phyloP scores from a whole-genome alignment of 768 basidiomycete species.

The Russula abietina region DNA sequence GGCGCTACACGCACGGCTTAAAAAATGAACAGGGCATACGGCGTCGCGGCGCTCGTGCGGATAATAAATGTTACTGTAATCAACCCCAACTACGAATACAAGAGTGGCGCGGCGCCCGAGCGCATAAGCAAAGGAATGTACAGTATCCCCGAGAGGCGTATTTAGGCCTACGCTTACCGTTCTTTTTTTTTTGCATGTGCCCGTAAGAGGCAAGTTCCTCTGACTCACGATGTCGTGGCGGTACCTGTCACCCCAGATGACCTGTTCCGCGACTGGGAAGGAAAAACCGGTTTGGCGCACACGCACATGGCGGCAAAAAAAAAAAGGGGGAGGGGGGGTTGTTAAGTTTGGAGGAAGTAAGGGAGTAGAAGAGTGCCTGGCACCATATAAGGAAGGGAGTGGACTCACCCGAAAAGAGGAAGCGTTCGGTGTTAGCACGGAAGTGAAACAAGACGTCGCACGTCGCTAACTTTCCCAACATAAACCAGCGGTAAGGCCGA shows the following conservation, averaged over 20 bases:
- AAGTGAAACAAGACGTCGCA: conserved; percentile 68
- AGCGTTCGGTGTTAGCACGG: conserved; percentile 63
- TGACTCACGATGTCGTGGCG: conserved; percentile 46
- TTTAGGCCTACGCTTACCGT: conserved; percentile 39
- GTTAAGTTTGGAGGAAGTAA: not conserved
- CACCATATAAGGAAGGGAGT: not conserved
- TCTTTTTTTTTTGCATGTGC: conserved; percentile 31
- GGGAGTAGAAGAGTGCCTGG: not conserved
- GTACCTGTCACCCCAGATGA: conserved; percentile 70
- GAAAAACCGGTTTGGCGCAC: conserved; percentile 39
- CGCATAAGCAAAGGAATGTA: conserved; percentile 74
- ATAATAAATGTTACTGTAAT: no score
- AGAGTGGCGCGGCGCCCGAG: conserved; percentile 57
- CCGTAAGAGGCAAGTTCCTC: conserved; percentile 23
- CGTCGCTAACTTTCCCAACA: no score
- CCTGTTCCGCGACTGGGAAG: conserved; percentile 56
- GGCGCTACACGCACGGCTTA: conserved; percentile 42
- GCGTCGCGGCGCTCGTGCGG: conserved; percentile 55
- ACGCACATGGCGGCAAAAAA: no score
- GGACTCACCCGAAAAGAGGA: conserved; percentile 52
- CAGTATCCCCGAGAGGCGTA: conserved; percentile 70
- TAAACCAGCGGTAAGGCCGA: conserved; percentile 57
- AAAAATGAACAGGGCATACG: conserved; percentile 57
- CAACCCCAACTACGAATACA: conserved; percentile 53
- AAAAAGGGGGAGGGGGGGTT: not conserved